A percentile compares a stretch with the other conserved stretches of the same genome.
These are phyloP conservation scores for Halophytophthora polymorphica DNA, from an alignment of 352 stramenopile species.

Conservation along the genomic window DNA sequence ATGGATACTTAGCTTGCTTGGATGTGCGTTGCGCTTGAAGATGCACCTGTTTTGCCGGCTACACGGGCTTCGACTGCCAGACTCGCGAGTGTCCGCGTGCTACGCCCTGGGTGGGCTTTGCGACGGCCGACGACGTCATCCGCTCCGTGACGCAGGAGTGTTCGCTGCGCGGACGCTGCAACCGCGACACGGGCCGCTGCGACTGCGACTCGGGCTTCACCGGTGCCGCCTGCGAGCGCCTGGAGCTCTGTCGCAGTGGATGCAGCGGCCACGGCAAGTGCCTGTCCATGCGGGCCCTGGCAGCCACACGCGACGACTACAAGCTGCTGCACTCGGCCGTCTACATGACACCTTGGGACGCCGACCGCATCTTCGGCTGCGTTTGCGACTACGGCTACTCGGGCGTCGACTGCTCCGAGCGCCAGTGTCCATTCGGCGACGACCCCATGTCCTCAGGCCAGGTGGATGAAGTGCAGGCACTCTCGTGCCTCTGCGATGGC, in stretches of 20 bases:
- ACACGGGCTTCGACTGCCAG: conserved; percentile 87
- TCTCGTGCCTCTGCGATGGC: conserved; percentile 60
- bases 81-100: conserved; percentile 69
- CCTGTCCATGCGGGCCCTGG: conserved; percentile 64
- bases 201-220: conserved; percentile 76
- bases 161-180: conserved; percentile 76
- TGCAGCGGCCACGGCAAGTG: conserved; percentile 91
- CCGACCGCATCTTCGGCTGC: conserved; percentile 80
- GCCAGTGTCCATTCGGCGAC: conserved; percentile 85
- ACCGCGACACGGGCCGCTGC: conserved; percentile 70
- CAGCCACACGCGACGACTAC: conserved; percentile 48
- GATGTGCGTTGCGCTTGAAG: conserved; percentile 30
- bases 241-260: conserved; percentile 67
- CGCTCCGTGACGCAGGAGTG: conserved; percentile 51
- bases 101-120: conserved; percentile 56
- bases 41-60: conserved; percentile 84
- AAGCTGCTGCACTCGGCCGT: conserved; percentile 55
- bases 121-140: conserved; percentile 35
- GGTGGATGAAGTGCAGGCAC: conserved; percentile 72
- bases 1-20: conserved; percentile 1
- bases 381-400: conserved; percentile 89
- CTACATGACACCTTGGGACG: conserved; percentile 80
- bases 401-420: conserved; percentile 81
- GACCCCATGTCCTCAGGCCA: conserved; percentile 77
- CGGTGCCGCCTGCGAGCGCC: conserved; percentile 58